Conservation (phyloP, 805 yeast genomes). For the Middelhovenomyces tepae region DNA sequence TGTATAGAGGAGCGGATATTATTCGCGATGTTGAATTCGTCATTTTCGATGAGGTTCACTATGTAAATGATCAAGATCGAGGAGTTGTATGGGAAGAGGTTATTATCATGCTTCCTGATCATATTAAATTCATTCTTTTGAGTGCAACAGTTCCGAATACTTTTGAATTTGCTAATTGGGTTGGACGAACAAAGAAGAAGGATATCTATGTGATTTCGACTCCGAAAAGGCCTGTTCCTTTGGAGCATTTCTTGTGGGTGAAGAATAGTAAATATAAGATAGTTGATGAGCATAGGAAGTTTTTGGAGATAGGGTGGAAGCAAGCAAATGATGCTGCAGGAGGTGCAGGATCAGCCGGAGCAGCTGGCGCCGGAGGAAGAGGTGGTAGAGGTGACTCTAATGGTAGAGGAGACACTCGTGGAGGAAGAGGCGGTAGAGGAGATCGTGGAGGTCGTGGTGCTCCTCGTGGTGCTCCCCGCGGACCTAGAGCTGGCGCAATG, state of each 20-base stretch:
- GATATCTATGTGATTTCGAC: constrained; percentile 95
- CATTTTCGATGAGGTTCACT: constrained; percentile 95
- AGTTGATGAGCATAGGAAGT: constrained; percentile 64
- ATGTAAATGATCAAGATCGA: constrained; percentile 91
- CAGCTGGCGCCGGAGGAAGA: constrained; percentile 25
- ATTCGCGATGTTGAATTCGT: constrained; percentile 97
- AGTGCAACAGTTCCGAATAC: constrained; percentile 99
- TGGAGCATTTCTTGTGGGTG: constrained; percentile 81
- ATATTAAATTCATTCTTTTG: constrained; percentile 79
- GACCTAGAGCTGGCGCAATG: constrained; percentile 19
- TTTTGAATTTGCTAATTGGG: constrained; percentile 96
- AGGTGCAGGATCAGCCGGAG: constrained; percentile 29
- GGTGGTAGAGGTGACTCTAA: constrained; percentile 28
- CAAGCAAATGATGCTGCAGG: constrained; percentile 31
- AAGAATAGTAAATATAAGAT: constrained; percentile 64
- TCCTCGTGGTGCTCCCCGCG: constrained; percentile 22
- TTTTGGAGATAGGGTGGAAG: constrained; percentile 53
- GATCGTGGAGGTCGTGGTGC: constrained; percentile 28
- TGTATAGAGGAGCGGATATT: constrained; percentile 91
- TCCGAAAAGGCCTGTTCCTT: constrained; percentile 92
- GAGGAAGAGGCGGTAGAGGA: constrained; percentile 33
- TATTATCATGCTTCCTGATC: constrained; percentile 94
- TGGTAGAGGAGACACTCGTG: constrained; percentile 22
- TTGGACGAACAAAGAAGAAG: constrained; percentile 92
- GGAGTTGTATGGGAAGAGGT: constrained; percentile 99